A percentile compares a stretch with the other conserved stretches of the same genome.
Conservation (phyloP, 2,329 filamentous ascomycete genomes). For the Lecanicillium sp. region DNA sequence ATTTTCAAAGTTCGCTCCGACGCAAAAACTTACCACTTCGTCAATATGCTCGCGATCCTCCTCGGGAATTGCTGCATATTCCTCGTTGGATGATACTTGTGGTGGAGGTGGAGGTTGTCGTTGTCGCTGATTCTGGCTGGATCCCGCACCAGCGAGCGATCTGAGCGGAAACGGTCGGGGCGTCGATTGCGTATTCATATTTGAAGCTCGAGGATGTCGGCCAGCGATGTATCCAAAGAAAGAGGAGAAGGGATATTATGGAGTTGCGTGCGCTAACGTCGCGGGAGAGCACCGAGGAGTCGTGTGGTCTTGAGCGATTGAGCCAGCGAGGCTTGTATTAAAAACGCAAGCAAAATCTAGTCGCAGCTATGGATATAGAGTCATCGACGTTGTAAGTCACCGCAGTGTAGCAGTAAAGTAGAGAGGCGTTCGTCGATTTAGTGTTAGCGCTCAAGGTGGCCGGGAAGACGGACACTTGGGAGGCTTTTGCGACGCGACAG, state of each 20-base stretch:
- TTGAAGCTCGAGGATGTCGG: slow-evolving; percentile 15
- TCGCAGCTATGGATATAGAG: too few relatives aligned
- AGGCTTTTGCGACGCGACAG: slow-evolving; percentile 19
- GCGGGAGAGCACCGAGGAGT: too few relatives aligned
- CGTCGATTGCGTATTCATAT: slow-evolving; percentile 30
- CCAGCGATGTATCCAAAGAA: too few relatives aligned
- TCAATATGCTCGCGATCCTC: slow-evolving; percentile 90
- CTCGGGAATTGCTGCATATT: slow-evolving; percentile 53
- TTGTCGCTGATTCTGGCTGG: slow-evolving; percentile 22
- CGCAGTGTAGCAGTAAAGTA: neutral
- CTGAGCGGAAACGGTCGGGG: slow-evolving; percentile 27
- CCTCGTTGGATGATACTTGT: slow-evolving; percentile 28
- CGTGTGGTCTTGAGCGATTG: too few relatives aligned
- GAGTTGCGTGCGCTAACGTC: too few relatives aligned
- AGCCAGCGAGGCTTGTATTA: too few relatives aligned
- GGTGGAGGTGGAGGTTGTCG: slow-evolving; percentile 19
- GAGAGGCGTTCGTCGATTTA: slow-evolving; percentile 12
- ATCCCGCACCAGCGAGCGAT: slow-evolving; percentile 20
- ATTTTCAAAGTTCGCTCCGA: neutral
- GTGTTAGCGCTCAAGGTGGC: slow-evolving; percentile 11
- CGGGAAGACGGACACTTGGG: too few relatives aligned
- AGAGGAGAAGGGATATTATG: too few relatives aligned
- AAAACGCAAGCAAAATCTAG: too few relatives aligned
- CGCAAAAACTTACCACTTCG: slow-evolving; percentile 63
- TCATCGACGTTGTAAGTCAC: too few relatives aligned